Evolutionary conservation across 768 basidiomycete species (phyloP).

Genomic region (Boletus patriciae): DNA sequence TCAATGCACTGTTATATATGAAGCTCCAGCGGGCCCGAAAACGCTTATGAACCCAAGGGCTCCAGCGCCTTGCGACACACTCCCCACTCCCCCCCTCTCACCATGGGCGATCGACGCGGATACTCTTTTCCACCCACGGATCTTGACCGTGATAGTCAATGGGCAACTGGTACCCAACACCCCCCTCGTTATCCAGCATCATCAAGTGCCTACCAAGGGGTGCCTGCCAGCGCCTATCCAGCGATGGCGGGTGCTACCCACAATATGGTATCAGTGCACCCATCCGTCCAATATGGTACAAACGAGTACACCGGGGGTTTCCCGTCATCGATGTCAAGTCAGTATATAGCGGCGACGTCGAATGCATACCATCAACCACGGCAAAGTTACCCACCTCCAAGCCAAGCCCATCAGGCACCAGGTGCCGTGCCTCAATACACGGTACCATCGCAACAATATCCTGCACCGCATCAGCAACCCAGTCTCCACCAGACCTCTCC

Average conservation of each 20-base stretch:
- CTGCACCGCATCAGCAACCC: conserved; percentile 24
- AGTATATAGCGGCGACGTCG: conserved; percentile 20
- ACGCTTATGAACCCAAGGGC: conserved; percentile 34
- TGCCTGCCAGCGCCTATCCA: conserved; percentile 20
- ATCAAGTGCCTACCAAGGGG: conserved; percentile 22
- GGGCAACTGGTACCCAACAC: conserved; percentile 23
- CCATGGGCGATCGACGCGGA: conserved; percentile 33
- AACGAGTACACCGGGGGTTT: conserved; percentile 21
- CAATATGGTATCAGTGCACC: conserved; percentile 20
- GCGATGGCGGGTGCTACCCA: conserved; percentile 15
- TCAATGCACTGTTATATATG: conserved; percentile 29
- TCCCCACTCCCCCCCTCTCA: conserved; percentile 8
- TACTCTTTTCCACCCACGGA: conserved; percentile 26
- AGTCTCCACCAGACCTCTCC: conserved; percentile 27
- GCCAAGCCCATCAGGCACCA: conserved; percentile 34
- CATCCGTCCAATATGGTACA: conserved; percentile 24
- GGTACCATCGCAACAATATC: conserved; percentile 32
- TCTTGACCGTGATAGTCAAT: conserved; percentile 23
- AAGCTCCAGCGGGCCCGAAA: conserved; percentile 32
- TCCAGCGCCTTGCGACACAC: conserved; percentile 9
- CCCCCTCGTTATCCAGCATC: conserved; percentile 25
- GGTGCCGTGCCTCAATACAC: conserved; percentile 34
- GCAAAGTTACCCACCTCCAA: conserved; percentile 27
- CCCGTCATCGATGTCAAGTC: conserved; percentile 17
- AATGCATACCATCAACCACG: conserved; percentile 26